Evolutionary conservation across 2,329 filamentous ascomycete genomes (phyloP), one percentile per base, ranked within the genome.

Genomic region (Colletotrichum siamense): DNA sequence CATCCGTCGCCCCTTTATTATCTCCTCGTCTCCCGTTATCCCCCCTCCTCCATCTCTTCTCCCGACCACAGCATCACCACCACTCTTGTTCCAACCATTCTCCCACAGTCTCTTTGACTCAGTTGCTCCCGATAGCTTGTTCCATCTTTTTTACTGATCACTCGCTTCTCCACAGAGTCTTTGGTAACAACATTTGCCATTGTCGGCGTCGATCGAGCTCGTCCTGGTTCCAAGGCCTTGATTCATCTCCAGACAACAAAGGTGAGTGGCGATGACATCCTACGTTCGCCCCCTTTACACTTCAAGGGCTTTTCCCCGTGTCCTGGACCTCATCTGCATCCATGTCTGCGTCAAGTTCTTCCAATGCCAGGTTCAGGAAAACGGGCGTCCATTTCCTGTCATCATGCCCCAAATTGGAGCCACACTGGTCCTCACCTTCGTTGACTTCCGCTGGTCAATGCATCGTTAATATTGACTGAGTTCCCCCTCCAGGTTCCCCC

Each of bases 81-180:
- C 86, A 83, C 74, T 66, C 69, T 66, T 77, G 65, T 73, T 66
- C 76, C 49, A 84, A 82, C 82, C 84, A 70, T 66, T 57, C 69
- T 39, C 65, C 44, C 70, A 59, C 66, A 84, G 81, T 86, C 86
- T 87, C 86, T 88, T 87, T 79, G 82, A 82, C 82, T 80, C 79
- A 76, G 80, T 91, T 91, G 90, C 88, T 90, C 84, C 71, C 62
- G 86, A 88, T 90, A 91, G 88, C 88, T 90, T 85, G 87, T 87
- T 88, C 88, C 88, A 90, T 91, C 87, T 89, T 89, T 88, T 87
- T 89, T 88, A 88, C 86, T 86, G 82, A 83, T 84, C 87, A 82
- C 87, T 91, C 88, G 87, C 89, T 91, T 89, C 86, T 87, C 87
- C 82, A 85, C 86, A 86, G 83, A 84, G 84, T 85, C 86, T 87